These are phyloP conservation scores for Leptodermis oblonga DNA, from an alignment of 257 asterid species.

Conservation along the genomic window DNA sequence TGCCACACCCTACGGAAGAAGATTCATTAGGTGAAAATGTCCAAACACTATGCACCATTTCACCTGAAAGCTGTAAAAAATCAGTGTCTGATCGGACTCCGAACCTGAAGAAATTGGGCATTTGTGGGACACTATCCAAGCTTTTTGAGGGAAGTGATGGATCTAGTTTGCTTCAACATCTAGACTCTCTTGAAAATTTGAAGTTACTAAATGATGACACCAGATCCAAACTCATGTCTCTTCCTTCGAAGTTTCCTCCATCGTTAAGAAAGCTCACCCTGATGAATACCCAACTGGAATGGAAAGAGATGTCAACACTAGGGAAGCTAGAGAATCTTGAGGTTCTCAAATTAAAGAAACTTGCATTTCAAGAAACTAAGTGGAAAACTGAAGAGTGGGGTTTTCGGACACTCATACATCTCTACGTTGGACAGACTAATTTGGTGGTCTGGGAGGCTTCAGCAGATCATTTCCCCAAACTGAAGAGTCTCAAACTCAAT, in stretches of 20 bases:
- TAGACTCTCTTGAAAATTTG: constrained; percentile 6
- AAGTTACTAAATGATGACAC: constrained; percentile 27
- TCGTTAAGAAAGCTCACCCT: constrained; percentile 31
- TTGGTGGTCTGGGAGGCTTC: background rate
- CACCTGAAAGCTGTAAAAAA: constrained; percentile 26
- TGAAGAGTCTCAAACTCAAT: constrained; percentile 11
- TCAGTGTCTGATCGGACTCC: constrained; percentile 8
- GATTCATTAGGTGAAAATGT: constrained; percentile 16
- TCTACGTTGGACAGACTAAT: background rate
- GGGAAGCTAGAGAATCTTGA: constrained; percentile 19
- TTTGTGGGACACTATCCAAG: constrained; percentile 22
- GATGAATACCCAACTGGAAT: constrained; percentile 23
- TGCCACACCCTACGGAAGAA: background rate
- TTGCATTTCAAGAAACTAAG: constrained; percentile 25
- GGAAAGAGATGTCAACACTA: constrained; percentile 30
- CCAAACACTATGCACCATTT: constrained; percentile 27
- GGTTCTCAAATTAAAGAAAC: constrained; percentile 14
- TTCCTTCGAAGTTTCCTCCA: constrained; percentile 28
- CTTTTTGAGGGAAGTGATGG: background rate
- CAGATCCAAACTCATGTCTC: background rate
- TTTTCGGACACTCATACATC: background rate
- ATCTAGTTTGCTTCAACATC: background rate
- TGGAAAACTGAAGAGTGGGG: constrained; percentile 20
- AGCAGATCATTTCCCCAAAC: background rate
- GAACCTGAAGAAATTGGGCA: constrained; percentile 15